Evolutionary conservation across 805 yeast species (phyloP).

Genomic region (Kazachstania taianensis): DNA sequence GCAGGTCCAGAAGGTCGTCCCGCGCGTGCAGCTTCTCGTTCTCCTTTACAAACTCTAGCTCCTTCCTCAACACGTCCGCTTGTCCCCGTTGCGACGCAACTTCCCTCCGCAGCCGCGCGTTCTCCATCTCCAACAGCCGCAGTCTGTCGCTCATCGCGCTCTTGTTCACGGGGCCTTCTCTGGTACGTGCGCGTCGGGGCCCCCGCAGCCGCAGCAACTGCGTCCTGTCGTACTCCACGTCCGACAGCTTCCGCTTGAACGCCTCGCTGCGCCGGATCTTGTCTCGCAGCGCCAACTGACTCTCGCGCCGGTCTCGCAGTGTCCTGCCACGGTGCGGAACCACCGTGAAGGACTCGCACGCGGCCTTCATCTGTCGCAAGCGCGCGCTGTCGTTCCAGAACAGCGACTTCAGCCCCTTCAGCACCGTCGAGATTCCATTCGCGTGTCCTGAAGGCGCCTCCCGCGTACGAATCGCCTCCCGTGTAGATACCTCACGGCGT

Average conservation of each 20-base stretch:
- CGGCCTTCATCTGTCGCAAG: conserved; percentile 13
- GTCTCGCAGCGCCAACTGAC: conserved; percentile 9
- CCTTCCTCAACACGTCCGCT: conserved; percentile 8
- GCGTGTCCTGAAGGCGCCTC: not conserved
- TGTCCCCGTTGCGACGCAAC: conserved; percentile 3
- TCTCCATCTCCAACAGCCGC: conserved; percentile 5
- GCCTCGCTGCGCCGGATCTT: conserved; percentile 23
- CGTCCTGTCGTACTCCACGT: conserved; percentile 21
- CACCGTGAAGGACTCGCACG: conserved; percentile 13
- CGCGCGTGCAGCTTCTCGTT: conserved; percentile 1
- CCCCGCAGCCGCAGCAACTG: conserved; percentile 15
- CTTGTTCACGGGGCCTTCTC: not conserved
- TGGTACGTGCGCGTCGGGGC: not conserved
- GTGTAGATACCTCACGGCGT: too few relatives aligned
- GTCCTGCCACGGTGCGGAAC: not conserved
- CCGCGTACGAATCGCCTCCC: too few relatives aligned
- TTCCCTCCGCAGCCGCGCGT: conserved; percentile 4
- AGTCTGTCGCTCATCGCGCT: conserved; percentile 4
- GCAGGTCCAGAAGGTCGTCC: conserved; percentile 2
- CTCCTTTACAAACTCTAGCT: conserved; percentile 13
- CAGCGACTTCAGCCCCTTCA: conserved; percentile 3
- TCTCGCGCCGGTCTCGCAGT: not conserved
- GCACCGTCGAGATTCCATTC: not conserved
- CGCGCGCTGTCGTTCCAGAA: conserved; percentile 18
- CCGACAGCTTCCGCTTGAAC: conserved; percentile 20